Percentiles rank a stretch among this genome's conserved stretches.
Conservation (phyloP, 306 rosid genomes). For the Corylus heterophylla region DNA sequence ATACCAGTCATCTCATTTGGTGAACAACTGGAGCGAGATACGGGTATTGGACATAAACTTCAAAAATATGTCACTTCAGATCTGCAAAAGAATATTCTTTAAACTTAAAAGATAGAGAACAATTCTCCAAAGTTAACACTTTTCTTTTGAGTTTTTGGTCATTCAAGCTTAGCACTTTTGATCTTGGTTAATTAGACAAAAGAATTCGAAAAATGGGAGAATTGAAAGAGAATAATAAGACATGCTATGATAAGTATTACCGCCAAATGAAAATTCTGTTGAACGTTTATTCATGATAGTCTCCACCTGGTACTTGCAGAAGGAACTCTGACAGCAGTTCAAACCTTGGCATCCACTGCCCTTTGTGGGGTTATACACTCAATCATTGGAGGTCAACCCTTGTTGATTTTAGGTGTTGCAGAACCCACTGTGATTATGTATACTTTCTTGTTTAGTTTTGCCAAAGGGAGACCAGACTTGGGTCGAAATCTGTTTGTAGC, state of each 20-base stretch:
- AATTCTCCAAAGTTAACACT: not conserved
- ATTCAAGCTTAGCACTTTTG: not conserved
- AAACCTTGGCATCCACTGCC: conserved; percentile 85
- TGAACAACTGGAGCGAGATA: conserved; percentile 68
- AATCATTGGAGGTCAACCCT: conserved; percentile 88
- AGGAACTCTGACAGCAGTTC: conserved; percentile 92
- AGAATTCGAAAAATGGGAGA: not conserved
- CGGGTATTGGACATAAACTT: conserved; percentile 45
- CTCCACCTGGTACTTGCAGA: conserved; percentile 40
- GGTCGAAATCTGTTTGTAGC: conserved; percentile 80
- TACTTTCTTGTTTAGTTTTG: conserved; percentile 89
- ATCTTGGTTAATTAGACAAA: not conserved
- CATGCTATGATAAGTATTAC: not conserved
- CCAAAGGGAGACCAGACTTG: conserved; percentile 73
- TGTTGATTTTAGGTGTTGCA: conserved; percentile 92
- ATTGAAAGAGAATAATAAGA: not conserved
- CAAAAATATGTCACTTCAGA: not conserved
- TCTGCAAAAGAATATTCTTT: conserved; percentile 23
- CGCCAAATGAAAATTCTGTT: not conserved
- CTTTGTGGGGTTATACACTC: conserved; percentile 91
- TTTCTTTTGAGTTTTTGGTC: not conserved
- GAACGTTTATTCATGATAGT: not conserved
- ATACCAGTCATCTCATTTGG: conserved; percentile 87
- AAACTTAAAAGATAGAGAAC: not conserved
- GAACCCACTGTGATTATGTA: conserved; percentile 98